These are phyloP conservation scores for Isabelozyma heimii DNA, from an alignment of 805 yeast genomes.

Conservation along the genomic window DNA sequence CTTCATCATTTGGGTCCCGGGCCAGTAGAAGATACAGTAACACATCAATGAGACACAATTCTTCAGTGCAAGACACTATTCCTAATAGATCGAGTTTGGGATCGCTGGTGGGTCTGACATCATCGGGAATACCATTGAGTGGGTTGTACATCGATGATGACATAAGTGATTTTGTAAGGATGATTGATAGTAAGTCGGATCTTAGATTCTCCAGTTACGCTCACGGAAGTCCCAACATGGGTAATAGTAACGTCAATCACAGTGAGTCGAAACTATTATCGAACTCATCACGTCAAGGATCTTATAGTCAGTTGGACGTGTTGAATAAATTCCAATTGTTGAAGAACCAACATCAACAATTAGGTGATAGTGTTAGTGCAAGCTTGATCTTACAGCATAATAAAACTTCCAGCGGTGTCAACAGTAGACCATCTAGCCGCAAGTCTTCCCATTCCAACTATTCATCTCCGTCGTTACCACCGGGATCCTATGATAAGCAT, in stretches of 20 bases:
- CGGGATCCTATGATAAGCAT: slow-evolving; percentile 25
- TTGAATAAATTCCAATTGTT: slow-evolving; percentile 50
- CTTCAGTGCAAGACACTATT: slow-evolving; percentile 8
- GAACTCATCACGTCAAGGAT: slow-evolving; percentile 11
- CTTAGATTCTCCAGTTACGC: slow-evolving; percentile 31
- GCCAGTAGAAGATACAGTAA: slow-evolving; percentile 48
- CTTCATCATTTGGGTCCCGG: slow-evolving; percentile 73
- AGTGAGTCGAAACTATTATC: slow-evolving; percentile 5
- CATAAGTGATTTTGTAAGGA: slow-evolving; percentile 65
- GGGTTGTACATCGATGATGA: slow-evolving; percentile 55
- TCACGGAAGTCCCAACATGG: background rate
- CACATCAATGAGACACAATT: slow-evolving; percentile 27
- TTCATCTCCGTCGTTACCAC: slow-evolving; percentile 14
- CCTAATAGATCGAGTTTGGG: slow-evolving; percentile 21
- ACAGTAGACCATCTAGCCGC: slow-evolving; percentile 22
- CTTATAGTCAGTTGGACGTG: slow-evolving; percentile 38
- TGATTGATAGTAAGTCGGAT: slow-evolving; percentile 65
- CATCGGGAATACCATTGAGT: slow-evolving; percentile 32
- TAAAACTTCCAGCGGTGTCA: slow-evolving; percentile 3
- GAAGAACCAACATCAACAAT: slow-evolving; percentile 50
- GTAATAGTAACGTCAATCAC: slow-evolving; percentile 1
- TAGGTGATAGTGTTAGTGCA: slow-evolving; percentile 54
- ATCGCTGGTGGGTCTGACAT: slow-evolving; percentile 35
- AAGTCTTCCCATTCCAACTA: slow-evolving; percentile 30
- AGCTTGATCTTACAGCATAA: slow-evolving; percentile 38